Conservation (phyloP, 768 basidiomycete species). For the Mycena polygramma region DNA sequence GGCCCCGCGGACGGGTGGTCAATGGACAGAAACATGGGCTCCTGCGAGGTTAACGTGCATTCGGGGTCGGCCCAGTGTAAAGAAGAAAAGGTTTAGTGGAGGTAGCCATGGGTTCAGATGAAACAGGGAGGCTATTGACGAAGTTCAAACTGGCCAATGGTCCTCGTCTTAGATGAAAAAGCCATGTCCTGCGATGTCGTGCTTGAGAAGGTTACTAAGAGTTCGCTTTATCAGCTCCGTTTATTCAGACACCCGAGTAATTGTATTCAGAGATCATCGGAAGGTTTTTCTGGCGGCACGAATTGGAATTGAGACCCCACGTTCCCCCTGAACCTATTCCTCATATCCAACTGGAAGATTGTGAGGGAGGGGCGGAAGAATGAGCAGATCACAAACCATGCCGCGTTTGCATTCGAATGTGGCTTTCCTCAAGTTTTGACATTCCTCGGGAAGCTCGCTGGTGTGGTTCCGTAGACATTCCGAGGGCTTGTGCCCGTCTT, state of each 20-base stretch:
- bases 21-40: slow-evolving; percentile 37
- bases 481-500: slow-evolving; percentile 83
- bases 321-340: slow-evolving; percentile 86
- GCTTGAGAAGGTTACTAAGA: too few relatives aligned
- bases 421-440: slow-evolving; percentile 82
- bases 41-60: slow-evolving; percentile 55
- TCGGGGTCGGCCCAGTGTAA: slow-evolving; percentile 72
- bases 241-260: neutral
- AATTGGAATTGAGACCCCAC: slow-evolving; percentile 66
- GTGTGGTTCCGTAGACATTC: slow-evolving; percentile 84
- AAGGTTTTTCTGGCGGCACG: slow-evolving; percentile 40
- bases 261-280: slow-evolving; percentile 20
- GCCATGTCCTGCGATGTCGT: too few relatives aligned
- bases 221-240: too few relatives aligned
- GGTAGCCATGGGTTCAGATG: slow-evolving; percentile 44
- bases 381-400: slow-evolving; percentile 67
- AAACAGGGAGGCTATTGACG: too few relatives aligned
- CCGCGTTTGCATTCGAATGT: slow-evolving; percentile 93
- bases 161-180: too few relatives aligned
- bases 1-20: slow-evolving; percentile 58
- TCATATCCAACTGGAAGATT: slow-evolving; percentile 79
- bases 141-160: too few relatives aligned
- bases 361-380: slow-evolving; percentile 3
- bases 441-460: slow-evolving; percentile 84
- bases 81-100: slow-evolving; percentile 60